These are phyloP conservation scores for Chlorella sp. DNA, from an alignment of 139 green algal species.

Conservation along the genomic window DNA sequence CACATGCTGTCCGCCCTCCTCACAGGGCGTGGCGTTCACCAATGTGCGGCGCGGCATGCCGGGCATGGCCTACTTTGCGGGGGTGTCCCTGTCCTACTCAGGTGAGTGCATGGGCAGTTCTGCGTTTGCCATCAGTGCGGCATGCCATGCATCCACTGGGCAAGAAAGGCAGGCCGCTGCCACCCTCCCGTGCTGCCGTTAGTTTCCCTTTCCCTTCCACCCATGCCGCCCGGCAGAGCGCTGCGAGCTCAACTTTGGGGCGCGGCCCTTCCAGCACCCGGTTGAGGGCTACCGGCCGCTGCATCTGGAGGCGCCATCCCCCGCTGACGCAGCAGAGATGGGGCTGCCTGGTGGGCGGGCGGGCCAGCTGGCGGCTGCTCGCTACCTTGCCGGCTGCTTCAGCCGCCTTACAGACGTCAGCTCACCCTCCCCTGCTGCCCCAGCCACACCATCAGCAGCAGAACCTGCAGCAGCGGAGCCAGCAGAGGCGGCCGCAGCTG, in stretches of 20 bases:
- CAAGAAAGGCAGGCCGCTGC: too few relatives aligned
- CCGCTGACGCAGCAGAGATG: neutral
- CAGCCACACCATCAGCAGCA: neutral
- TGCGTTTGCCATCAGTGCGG: too few relatives aligned
- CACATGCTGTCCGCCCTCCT: too few relatives aligned
- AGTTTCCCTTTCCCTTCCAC: too few relatives aligned
- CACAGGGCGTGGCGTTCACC: conserved; percentile 79
- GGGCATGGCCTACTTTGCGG: conserved; percentile 53
- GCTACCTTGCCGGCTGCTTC: conserved; percentile 71
- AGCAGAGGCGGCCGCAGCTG: neutral
- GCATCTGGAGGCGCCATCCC: conserved; percentile 48
- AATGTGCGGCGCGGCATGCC: conserved; percentile 53
- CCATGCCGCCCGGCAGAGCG: conserved; percentile 23
- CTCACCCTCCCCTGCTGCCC: neutral
- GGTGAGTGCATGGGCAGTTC: neutral
- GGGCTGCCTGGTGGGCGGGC: too few relatives aligned
- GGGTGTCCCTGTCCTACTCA: conserved; percentile 71
- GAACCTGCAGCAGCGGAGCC: neutral
- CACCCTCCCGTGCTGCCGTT: too few relatives aligned
- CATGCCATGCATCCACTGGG: too few relatives aligned
- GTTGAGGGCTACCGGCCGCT: conserved; percentile 77
- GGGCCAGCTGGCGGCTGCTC: neutral
- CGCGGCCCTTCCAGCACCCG: conserved; percentile 73
- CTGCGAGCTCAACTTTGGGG: conserved; percentile 53
- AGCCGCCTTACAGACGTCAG: conserved; percentile 57